Evolutionary conservation across 176 grass and related monocot genomes (phyloP), one percentile per base, ranked within the genome.

Genomic region (Aegilops tauschii): DNA sequence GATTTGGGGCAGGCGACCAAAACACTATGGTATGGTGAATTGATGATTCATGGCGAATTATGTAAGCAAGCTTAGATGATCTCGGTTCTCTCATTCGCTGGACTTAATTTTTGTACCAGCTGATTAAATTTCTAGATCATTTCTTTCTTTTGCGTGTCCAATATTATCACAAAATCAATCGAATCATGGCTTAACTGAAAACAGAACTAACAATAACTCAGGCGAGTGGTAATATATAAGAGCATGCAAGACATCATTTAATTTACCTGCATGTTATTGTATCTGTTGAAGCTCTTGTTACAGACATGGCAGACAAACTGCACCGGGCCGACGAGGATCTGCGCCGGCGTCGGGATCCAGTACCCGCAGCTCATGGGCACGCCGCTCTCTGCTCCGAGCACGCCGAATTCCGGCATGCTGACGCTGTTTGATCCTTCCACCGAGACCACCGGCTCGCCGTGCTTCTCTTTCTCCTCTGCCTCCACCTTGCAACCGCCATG

Each of bases 201-300:
- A 18, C 13, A 69, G 66, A 69, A 39, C 34, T 13, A 10, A 69
- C 54, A 58, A 3, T 8, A 58, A 58, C 54, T 20, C 21, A 21
- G 54, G 6, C 17, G 5, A 4, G 17, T 39, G 8, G 8, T 56
- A 56, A 18, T 52, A 7, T 20, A 56, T 2, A 47, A 36, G 71
- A 28, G 10, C 23, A 49, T 49, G 3, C 44, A 31, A 30, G 29
- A 18, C 72, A 32, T 32, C 45, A 13, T 16, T 39, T 21, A 21
- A 3, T 58, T 58, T 90, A 98, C 96, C 96, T 95, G 96, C 93
- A 98, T 91, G 66, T 98, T 98, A 61, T 98, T 98, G 82, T 98
- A 94, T 87, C 96, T 66, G 78, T 93, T 98, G 96, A 98, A 98
- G 73, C 52, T 91, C 74, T 98, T 98, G 82, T 89, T 94, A 23